Evolutionary conservation across 108 stramenopile genomes (phyloP), one percentile per base, ranked within the genome.

Genomic region (Bacterosira constricta): DNA sequence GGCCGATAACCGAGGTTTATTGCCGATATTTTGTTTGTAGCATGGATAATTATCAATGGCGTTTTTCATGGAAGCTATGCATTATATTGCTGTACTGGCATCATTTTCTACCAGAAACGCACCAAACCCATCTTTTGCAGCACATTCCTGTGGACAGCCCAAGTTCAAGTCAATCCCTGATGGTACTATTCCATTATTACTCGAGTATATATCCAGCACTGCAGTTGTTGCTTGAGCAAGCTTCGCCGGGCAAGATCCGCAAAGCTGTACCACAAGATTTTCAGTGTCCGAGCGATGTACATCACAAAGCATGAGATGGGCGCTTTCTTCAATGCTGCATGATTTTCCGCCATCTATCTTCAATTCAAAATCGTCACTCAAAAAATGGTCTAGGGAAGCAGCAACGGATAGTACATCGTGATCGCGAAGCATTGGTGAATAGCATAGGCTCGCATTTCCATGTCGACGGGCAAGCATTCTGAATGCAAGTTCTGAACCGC

Each of bases 371-470:
- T 71, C 81, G 13, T 13, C 36, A 27, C 15, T 39, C 41, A 63
- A 12, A 26, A 52, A 37, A 8, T 54, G 38, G 20, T 56, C 27
- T 6, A 6, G 49, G 38, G 55, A 18, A 32, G 49, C 30, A 46
- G 42, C 49, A 20, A 77, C 75, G 39, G 66, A 68, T 20, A 87
- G n/a, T 0, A 87, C 83, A 44, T 85, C 79, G 0, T 58, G 47
- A 27, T 81, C 77, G 38, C 83, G 86, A 3, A 87, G 63, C 86
- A 87, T 87, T 56, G 86, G 86, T 50, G 81, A 80, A 63, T 83
- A 87, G 56, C 83, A 82, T 21, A 83, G 50, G 10, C 66, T 67
- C 27, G 57, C 68, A 36, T 71, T 64, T 1, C 82, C 82, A 31
- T 77, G 55, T 20, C 66, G 53, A 10, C 86, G 82, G 10, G 71